phyloP scores from a whole-genome alignment of 495 filamentous ascomycete genomes.

The Acidomyces sp. region DNA sequence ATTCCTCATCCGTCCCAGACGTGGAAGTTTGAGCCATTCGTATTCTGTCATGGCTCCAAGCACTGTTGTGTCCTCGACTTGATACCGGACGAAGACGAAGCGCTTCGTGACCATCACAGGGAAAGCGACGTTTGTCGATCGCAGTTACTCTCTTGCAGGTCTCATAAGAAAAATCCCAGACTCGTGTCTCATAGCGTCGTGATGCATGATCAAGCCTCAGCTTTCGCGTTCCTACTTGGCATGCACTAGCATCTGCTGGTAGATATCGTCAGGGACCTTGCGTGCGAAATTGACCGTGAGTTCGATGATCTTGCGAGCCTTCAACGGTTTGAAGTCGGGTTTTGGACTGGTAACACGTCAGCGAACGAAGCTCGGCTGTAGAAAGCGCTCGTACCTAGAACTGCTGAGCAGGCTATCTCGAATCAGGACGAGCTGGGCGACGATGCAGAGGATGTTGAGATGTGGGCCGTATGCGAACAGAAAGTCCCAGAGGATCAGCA shows the following conservation, averaged over 20 bases:
- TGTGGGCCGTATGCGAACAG: constrained; percentile 90
- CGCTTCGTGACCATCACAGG: too few relatives aligned
- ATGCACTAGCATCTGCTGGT: constrained; percentile 75
- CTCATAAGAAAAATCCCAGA: too few relatives aligned
- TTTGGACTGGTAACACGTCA: constrained; percentile 51
- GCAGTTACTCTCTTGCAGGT: too few relatives aligned
- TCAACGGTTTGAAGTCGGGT: constrained; percentile 72
- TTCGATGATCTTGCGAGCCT: constrained; percentile 54
- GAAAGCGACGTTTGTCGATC: too few relatives aligned
- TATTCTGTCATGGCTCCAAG: too few relatives aligned
- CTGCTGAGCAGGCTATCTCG: constrained; percentile 68
- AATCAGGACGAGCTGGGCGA: constrained; percentile 86
- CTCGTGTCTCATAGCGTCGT: too few relatives aligned
- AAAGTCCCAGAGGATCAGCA: constrained; percentile 95
- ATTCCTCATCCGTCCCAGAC: too few relatives aligned
- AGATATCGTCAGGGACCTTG: constrained; percentile 80
- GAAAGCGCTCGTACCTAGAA: constrained; percentile 50
- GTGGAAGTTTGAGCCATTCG: too few relatives aligned
- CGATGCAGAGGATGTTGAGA: constrained; percentile 90
- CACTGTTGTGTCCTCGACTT: too few relatives aligned
- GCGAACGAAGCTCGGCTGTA: constrained; percentile 1
- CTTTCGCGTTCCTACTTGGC: constrained; percentile 51
- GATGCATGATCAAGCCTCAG: too few relatives aligned
- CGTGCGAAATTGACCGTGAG: constrained; percentile 66
- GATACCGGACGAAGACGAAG: too few relatives aligned